Conservation (phyloP, 192 early-diverging fungal species). For the Rhizoclosmatium sp. region DNA sequence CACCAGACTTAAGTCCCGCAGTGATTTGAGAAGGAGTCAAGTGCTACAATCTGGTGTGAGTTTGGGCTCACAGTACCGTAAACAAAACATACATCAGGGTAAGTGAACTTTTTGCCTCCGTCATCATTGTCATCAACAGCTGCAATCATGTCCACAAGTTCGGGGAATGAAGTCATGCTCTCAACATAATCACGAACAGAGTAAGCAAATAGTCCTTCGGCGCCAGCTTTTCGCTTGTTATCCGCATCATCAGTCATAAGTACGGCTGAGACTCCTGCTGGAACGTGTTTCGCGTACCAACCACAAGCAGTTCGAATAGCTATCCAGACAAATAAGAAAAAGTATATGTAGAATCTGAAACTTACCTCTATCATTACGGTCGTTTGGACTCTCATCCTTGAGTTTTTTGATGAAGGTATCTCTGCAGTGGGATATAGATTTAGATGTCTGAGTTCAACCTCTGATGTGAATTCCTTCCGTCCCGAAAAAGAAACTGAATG, state of each 20-base stretch:
- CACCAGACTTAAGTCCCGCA: slow-evolving; percentile 84
- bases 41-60: slow-evolving; percentile 59
- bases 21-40: slow-evolving; percentile 77
- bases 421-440: slow-evolving; percentile 39
- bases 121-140: slow-evolving; percentile 56
- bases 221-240: slow-evolving; percentile 76
- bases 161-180: slow-evolving; percentile 74
- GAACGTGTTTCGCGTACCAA: slow-evolving; percentile 87
- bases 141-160: slow-evolving; percentile 93
- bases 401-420: slow-evolving; percentile 87
- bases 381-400: slow-evolving; percentile 88
- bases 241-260: slow-evolving; percentile 91
- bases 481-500: background rate
- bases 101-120: slow-evolving; percentile 67
- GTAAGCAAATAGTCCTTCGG: slow-evolving; percentile 70
- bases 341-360: background rate
- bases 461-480: no score
- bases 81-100: slow-evolving; percentile 64
- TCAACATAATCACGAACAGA: slow-evolving; percentile 84
- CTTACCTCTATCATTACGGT: slow-evolving; percentile 89
- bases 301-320: slow-evolving; percentile 85
- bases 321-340: slow-evolving; percentile 31
- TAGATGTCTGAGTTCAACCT: background rate
- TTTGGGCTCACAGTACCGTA: background rate
- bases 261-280: slow-evolving; percentile 53